Evolutionary conservation across 2,329 filamentous ascomycete species (phyloP).

Genomic region (Purpureocillium lavendulum): DNA sequence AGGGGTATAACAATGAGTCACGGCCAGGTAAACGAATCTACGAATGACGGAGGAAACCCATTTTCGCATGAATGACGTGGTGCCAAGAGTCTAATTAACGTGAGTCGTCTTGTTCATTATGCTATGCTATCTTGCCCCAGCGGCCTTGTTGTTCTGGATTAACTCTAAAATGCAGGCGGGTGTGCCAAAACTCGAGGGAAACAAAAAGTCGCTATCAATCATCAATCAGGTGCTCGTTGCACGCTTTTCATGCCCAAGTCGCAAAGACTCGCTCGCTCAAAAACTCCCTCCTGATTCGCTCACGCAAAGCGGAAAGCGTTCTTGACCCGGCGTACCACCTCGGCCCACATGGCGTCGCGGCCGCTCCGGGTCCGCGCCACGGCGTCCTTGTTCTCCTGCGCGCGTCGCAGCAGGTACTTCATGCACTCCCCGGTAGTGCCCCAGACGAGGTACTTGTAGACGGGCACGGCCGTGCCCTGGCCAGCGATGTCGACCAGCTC

Average conservation of each 20-base stretch:
- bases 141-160: no score
- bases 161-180: no score
- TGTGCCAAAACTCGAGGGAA: no score
- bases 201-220: no score
- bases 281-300: constrained; percentile 3
- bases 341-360: constrained; percentile 53
- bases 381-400: constrained; percentile 66
- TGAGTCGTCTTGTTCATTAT: no score
- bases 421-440: constrained; percentile 72
- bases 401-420: constrained; percentile 61
- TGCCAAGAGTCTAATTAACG: neutral
- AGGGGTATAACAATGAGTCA: constrained; percentile 18
- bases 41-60: neutral
- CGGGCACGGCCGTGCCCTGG: constrained; percentile 37
- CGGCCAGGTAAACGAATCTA: neutral
- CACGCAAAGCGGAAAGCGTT: constrained; percentile 27
- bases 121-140: no score
- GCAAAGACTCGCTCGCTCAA: neutral
- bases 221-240: no score
- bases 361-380: constrained; percentile 54
- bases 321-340: constrained; percentile 49
- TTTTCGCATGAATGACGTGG: neutral
- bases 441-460: constrained; percentile 65
- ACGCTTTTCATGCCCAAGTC: neutral
- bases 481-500: constrained; percentile 37